Conservation (phyloP, 225 moss, liverwort and hornwort species). For the Bryoerythrophyllum caledonicum region DNA sequence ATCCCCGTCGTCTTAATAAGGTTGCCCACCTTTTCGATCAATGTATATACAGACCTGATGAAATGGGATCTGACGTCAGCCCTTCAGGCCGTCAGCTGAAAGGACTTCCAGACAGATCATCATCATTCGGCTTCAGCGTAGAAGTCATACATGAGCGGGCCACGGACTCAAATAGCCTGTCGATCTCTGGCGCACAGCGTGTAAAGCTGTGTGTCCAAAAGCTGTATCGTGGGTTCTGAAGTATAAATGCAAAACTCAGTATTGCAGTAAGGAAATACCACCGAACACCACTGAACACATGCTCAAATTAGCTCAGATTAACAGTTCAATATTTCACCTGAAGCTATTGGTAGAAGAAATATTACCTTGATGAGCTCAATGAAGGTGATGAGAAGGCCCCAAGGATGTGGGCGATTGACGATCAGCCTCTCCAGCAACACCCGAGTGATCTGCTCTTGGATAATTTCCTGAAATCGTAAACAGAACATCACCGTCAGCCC, state of each 20-base stretch:
- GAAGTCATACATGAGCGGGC: conserved; percentile 89
- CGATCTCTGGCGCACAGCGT: conserved; percentile 90
- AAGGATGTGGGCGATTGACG: conserved; percentile 95
- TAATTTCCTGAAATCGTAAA: conserved; percentile 84
- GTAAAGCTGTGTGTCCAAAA: conserved; percentile 94
- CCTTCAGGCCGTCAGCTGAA: conserved; percentile 63
- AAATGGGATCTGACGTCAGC: conserved; percentile 33
- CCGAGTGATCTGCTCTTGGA: conserved; percentile 96
- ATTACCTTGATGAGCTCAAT: conserved; percentile 93
- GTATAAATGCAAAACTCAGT: too few species aligned
- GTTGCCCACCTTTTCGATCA: too few species aligned
- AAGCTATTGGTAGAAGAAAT: not conserved
- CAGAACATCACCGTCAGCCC: too few species aligned
- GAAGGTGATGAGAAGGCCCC: conserved; percentile 92
- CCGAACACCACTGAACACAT: not conserved
- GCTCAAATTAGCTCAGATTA: too few species aligned
- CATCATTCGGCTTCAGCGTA: conserved; percentile 70
- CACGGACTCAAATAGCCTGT: conserved; percentile 88
- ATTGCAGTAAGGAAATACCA: conserved; percentile 18
- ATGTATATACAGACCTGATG: conserved; percentile 34
- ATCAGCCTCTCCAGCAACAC: conserved; percentile 87
- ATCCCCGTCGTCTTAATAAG: too few species aligned
- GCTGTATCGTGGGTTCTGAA: conserved; percentile 93
- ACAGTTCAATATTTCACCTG: too few species aligned
- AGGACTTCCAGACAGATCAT: conserved; percentile 71